A percentile compares a stretch with the other conserved stretches of the same genome.
Conservation (phyloP, 2,329 filamentous ascomycete species). For the Chaetomium strumarium region DNA sequence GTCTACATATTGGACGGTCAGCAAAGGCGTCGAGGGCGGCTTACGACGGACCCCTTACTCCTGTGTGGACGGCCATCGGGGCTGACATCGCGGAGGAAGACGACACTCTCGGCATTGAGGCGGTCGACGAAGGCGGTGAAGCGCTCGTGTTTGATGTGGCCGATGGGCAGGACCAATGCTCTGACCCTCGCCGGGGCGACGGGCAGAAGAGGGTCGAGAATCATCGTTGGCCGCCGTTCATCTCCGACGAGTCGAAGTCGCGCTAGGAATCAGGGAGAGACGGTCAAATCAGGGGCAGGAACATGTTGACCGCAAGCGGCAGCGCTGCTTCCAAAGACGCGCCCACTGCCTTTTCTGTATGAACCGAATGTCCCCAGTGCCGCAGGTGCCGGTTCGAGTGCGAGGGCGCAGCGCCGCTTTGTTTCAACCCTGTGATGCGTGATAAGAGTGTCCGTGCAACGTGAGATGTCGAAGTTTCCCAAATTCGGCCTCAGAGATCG, state of each 20-base stretch:
- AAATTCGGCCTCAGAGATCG: not conserved
- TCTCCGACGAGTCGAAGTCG: constrained; percentile 18
- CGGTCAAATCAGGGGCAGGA: constrained; percentile 9
- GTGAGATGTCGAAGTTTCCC: not conserved
- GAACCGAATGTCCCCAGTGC: not conserved
- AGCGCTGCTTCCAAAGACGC: constrained; percentile 8
- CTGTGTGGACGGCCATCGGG: constrained; percentile 78
- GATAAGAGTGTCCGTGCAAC: not conserved
- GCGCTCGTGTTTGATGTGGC: constrained; percentile 73
- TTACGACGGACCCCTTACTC: constrained; percentile 51
- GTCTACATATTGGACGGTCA: constrained; percentile 45
- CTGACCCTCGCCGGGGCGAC: constrained; percentile 87
- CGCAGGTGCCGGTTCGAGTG: not conserved
- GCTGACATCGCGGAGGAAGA: constrained; percentile 80
- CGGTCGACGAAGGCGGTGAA: constrained; percentile 75
- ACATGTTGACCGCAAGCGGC: constrained; percentile 20
- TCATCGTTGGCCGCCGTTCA: constrained; percentile 49
- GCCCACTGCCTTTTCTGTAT: constrained; percentile 7
- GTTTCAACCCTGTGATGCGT: not conserved
- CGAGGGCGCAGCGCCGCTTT: not conserved
- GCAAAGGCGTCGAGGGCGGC: constrained; percentile 7
- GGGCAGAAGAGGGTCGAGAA: constrained; percentile 81
- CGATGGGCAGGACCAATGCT: constrained; percentile 79
- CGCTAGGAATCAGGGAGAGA: not conserved
- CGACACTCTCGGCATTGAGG: constrained; percentile 71